Conservation (phyloP, 441 rosid species). For the Biscutella laevigata region DNA sequence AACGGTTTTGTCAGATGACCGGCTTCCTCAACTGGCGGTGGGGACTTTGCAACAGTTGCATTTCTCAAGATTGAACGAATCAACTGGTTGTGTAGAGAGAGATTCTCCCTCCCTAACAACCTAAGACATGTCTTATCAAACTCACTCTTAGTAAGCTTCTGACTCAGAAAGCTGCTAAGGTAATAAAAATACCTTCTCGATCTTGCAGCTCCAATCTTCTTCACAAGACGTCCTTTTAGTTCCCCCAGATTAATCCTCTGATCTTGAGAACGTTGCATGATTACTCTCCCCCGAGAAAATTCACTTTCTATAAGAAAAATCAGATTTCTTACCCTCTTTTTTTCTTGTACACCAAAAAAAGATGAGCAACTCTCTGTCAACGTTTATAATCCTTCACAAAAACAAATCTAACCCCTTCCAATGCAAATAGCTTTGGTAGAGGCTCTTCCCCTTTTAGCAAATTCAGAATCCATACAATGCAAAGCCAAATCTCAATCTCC, state of each 20-base stretch:
- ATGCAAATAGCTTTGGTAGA: slow-evolving; percentile 25
- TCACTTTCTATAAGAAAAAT: no score
- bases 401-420: slow-evolving; percentile 28
- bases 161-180: slow-evolving; percentile 38
- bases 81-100: slow-evolving; percentile 45
- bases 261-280: slow-evolving; percentile 36
- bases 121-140: slow-evolving; percentile 39
- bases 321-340: background rate
- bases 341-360: slow-evolving; percentile 1
- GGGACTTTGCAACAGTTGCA: slow-evolving; percentile 31
- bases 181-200: slow-evolving; percentile 36
- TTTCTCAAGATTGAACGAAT: slow-evolving; percentile 44
- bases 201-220: slow-evolving; percentile 42
- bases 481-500: slow-evolving; percentile 54
- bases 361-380: slow-evolving; percentile 23
- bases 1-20: slow-evolving; percentile 13
- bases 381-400: slow-evolving; percentile 25
- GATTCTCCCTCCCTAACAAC: slow-evolving; percentile 49
- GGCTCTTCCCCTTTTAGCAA: slow-evolving; percentile 9
- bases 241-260: slow-evolving; percentile 34
- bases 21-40: slow-evolving; percentile 18
- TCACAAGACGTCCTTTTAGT: slow-evolving; percentile 40
- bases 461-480: slow-evolving; percentile 41
- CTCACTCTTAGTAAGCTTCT: slow-evolving; percentile 42
- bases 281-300: background rate